Percentiles rank a stretch among this genome's conserved stretches.
Conservation (phyloP, 345 rosid species). For the Lepidium aucheri region DNA sequence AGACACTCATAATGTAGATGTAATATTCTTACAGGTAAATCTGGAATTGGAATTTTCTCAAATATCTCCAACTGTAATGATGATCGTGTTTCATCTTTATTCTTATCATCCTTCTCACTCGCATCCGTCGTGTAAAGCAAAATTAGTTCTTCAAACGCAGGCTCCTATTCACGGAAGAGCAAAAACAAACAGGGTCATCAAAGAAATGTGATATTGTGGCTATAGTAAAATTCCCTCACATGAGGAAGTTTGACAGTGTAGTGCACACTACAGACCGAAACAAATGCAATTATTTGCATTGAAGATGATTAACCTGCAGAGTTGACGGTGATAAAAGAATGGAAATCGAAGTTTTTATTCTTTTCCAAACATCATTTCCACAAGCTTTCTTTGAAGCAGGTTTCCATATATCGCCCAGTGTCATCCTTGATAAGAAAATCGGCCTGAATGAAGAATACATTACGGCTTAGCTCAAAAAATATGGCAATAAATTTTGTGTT, state of each 20-base stretch:
- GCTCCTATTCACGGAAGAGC: conserved; percentile 54
- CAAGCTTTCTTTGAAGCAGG: conserved; percentile 66
- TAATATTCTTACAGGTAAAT: conserved; percentile 59
- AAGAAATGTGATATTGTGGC: background rate
- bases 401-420: conserved; percentile 87
- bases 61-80: conserved; percentile 75
- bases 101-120: conserved; percentile 30
- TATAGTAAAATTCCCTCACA: background rate
- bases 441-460: conserved; percentile 47
- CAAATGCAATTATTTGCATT: background rate
- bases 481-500: background rate
- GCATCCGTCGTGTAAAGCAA: conserved; percentile 62
- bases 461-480: conserved; percentile 5
- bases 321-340: conserved; percentile 75
- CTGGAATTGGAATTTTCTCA: conserved; percentile 91
- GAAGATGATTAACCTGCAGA: conserved; percentile 58
- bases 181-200: conserved; percentile 14
- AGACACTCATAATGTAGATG: background rate
- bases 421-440: conserved; percentile 76
- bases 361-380: conserved; percentile 70
- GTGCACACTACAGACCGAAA: background rate
- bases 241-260: background rate
- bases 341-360: conserved; percentile 66
- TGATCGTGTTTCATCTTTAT: conserved; percentile 47
- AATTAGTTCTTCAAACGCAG: conserved; percentile 83